A percentile compares a stretch with the other conserved stretches of the same genome.
Evolutionary conservation across 108 stramenopile genomes (phyloP).

Genomic region (Chaetoceros tenuissimus): DNA sequence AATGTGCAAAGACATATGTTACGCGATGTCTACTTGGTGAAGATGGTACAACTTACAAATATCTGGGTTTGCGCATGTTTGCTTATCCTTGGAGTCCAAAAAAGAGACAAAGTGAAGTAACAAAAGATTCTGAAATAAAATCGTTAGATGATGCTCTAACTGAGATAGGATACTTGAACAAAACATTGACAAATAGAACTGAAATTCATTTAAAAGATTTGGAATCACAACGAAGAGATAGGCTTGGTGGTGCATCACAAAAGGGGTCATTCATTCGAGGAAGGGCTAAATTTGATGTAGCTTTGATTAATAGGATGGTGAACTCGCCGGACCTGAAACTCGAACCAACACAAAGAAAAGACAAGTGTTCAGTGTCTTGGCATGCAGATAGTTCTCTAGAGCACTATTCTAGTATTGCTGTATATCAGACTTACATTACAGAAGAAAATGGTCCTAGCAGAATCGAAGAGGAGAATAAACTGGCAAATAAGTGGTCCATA

Average conservation of each 20-base stretch:
- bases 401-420: slow-evolving; percentile 69
- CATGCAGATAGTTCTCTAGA: slow-evolving; percentile 82
- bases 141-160: slow-evolving; percentile 2
- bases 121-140: not conserved
- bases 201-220: slow-evolving; percentile 21
- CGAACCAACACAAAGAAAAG: slow-evolving; percentile 8
- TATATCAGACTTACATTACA: slow-evolving; percentile 44
- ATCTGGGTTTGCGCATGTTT: slow-evolving; percentile 83
- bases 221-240: slow-evolving; percentile 13
- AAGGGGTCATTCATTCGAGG: slow-evolving; percentile 14
- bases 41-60: slow-evolving; percentile 80
- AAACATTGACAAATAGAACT: slow-evolving; percentile 25
- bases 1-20: slow-evolving; percentile 66
- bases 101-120: not conserved
- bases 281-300: slow-evolving; percentile 42
- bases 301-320: slow-evolving; percentile 74
- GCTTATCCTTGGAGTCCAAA: slow-evolving; percentile 59
- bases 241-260: slow-evolving; percentile 1
- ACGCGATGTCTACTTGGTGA: slow-evolving; percentile 61
- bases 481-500: slow-evolving; percentile 30
- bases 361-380: slow-evolving; percentile 69
- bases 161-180: slow-evolving; percentile 17
- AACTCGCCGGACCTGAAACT: slow-evolving; percentile 26
- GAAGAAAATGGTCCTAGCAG: slow-evolving; percentile 9
- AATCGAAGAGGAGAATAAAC: slow-evolving; percentile 4